Evolutionary conservation across 2,329 filamentous ascomycete species (phyloP), one percentile per base, ranked within the genome.

Genomic region (Neofusicoccum cordaticola): DNA sequence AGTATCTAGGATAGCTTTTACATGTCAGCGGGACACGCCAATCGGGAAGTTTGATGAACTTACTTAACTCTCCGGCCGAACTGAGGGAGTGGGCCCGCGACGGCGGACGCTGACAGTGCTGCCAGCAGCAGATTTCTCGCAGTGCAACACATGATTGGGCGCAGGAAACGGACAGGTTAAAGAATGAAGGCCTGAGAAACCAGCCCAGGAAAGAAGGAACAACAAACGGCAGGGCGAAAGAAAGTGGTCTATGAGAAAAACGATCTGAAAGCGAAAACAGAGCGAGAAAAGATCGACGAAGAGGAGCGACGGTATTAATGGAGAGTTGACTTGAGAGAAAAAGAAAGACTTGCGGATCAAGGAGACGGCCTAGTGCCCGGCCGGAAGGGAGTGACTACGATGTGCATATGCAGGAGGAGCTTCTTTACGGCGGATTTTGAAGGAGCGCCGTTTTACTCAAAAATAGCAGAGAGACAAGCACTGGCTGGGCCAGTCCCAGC

Each of bases 381-480:
- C 41, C 27, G 37, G 42, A n/a, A 60, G 41, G n/a, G 17, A 57
- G 52, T 51, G 60, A 62, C 45, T 69, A 66, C 68, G 67, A 57
- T 57, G 37, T 71, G 68, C 68, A 68, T 67, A 67, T 64, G 64
- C 57, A 64, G 66, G 64, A 63, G 67, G 63, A 67, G 62, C 68
- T 69, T 69, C 71, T 68, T 66, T 47, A 45, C 35, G 67, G 67
- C 68, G 71, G 70, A 68, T 77, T 76, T 77, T 77, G 73, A 77
- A 47, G 70, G 75, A 71, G 72, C 69, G 74, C 75, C 70, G 75
- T 77, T 75, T 77, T 74, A 73, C 67, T 65, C 70, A 51, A 71
- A 70, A 71, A 74, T 71, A 72, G 69, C 61, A 63, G 57, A 44
- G 39, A 41, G 61, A 39, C 68, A 67, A 68, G 71, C 63, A 77